Evolutionary conservation across 2,329 filamentous ascomycete genomes (phyloP).

Genomic region (Cladosporium velox): DNA sequence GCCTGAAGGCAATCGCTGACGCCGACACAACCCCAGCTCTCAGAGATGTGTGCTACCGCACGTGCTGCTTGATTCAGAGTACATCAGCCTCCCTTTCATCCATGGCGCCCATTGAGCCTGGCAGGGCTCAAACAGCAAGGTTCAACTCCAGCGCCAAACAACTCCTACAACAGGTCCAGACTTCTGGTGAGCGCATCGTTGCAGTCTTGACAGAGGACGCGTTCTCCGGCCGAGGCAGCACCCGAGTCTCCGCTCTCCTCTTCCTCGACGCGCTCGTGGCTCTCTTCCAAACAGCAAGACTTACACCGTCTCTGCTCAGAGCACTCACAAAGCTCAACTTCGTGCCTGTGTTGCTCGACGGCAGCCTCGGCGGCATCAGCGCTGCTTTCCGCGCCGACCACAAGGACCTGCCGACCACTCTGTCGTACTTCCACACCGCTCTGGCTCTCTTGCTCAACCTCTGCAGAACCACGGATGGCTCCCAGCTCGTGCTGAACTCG

Average conservation of each 20-base stretch:
- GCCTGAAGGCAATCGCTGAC: conserved; percentile 75
- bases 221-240: conserved; percentile 76
- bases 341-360: conserved; percentile 84
- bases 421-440: conserved; percentile 70
- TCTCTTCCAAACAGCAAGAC: conserved; percentile 66
- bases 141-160: conserved; percentile 29
- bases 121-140: conserved; percentile 22
- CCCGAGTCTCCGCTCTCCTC: conserved; percentile 81
- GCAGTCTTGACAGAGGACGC: conserved; percentile 92
- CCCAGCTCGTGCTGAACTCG: conserved; percentile 82
- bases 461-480: conserved; percentile 75
- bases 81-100: conserved; percentile 9
- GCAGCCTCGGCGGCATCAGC: conserved; percentile 74
- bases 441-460: conserved; percentile 81
- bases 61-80: conserved; percentile 62
- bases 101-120: conserved; percentile 7
- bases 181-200: conserved; percentile 77
- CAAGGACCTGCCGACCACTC: conserved; percentile 55
- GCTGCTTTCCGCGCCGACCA: conserved; percentile 55
- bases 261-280: conserved; percentile 78
- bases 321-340: conserved; percentile 85
- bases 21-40: conserved; percentile 70
- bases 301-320: conserved; percentile 74
- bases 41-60: conserved; percentile 85
- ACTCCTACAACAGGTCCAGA: conserved; percentile 68